Conservation (phyloP, 2,329 filamentous ascomycete genomes). For the Cephalotrichum gorgonifer region DNA sequence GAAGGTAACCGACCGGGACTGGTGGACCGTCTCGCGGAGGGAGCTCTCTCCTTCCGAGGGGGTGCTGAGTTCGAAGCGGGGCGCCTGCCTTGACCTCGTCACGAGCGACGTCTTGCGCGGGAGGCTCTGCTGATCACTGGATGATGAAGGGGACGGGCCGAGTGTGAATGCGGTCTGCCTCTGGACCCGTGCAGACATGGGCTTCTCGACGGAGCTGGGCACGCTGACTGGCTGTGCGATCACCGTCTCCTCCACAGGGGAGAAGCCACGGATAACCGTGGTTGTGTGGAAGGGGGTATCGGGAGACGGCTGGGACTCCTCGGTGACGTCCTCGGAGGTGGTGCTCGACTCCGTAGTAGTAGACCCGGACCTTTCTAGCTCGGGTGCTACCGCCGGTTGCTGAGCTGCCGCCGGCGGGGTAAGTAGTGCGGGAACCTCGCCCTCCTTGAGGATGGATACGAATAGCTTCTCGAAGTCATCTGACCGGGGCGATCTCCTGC, state of each 20-base stretch:
- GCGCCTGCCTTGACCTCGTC: conserved; percentile 13
- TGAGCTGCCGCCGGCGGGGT: conserved; percentile 27
- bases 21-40: conserved; percentile 34
- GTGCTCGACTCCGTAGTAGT: conserved; percentile 21
- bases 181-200: conserved; percentile 48
- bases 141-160: conserved; percentile 76
- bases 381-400: conserved; percentile 18
- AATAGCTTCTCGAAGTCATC: conserved; percentile 91
- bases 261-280: conserved; percentile 79
- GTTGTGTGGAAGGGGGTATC: conserved; percentile 40
- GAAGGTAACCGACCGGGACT: conserved; percentile 34
- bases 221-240: not conserved
- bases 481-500: conserved; percentile 75
- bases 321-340: conserved; percentile 35
- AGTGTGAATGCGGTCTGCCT: conserved; percentile 56
- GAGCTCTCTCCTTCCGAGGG: conserved; percentile 74
- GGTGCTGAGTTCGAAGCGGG: conserved; percentile 42
- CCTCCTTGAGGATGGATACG: conserved; percentile 82
- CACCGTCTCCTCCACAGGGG: conserved; percentile 40
- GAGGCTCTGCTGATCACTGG: conserved; percentile 42
- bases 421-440: conserved; percentile 51
- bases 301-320: conserved; percentile 21
- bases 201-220: conserved; percentile 40
- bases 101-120: conserved; percentile 15
- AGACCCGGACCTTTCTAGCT: conserved; percentile 30